Conservation (phyloP, 768 basidiomycete species). For the Solioccasus polychromus region DNA sequence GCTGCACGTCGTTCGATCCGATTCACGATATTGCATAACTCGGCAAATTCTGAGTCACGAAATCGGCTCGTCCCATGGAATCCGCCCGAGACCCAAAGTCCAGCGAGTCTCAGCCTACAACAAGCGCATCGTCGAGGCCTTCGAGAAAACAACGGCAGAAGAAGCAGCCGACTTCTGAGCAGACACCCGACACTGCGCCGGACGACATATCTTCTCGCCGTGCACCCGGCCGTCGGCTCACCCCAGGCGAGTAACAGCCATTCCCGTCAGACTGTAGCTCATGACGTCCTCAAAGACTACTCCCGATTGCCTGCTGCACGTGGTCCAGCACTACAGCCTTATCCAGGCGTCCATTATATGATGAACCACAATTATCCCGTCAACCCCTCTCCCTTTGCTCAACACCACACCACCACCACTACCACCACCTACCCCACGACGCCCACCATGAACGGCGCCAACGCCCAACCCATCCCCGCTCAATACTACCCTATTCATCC, state of each 20-base stretch:
- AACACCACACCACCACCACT: constrained; percentile 39
- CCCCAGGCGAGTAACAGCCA: constrained; percentile 17
- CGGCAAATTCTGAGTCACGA: constrained; percentile 34
- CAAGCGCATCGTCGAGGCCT: constrained; percentile 34
- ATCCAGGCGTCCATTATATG: constrained; percentile 52
- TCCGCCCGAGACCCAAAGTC: constrained; percentile 46
- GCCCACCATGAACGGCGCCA: constrained; percentile 38
- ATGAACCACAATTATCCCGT: constrained; percentile 73
- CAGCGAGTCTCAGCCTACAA: constrained; percentile 40
- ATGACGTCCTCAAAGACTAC: constrained; percentile 24
- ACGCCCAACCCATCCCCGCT: constrained; percentile 37
- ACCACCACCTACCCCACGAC: constrained; percentile 34
- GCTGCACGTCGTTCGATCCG: constrained; percentile 7
- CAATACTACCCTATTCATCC: constrained; percentile 61
- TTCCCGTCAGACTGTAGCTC: constrained; percentile 15
- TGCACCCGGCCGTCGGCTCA: constrained; percentile 27
- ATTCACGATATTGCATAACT: constrained; percentile 16
- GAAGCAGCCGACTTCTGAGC: constrained; percentile 38
- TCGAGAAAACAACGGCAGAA: constrained; percentile 56
- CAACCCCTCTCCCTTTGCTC: constrained; percentile 51
- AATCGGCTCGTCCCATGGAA: constrained; percentile 40
- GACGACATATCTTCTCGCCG: constrained; percentile 25
- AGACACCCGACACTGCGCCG: constrained; percentile 15
- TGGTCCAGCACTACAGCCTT: constrained; percentile 47
- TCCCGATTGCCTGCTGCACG: constrained; percentile 36